Evolutionary conservation across 768 basidiomycete genomes (phyloP), one percentile per base, ranked within the genome.

Genomic region (Psilocybe azurescens): DNA sequence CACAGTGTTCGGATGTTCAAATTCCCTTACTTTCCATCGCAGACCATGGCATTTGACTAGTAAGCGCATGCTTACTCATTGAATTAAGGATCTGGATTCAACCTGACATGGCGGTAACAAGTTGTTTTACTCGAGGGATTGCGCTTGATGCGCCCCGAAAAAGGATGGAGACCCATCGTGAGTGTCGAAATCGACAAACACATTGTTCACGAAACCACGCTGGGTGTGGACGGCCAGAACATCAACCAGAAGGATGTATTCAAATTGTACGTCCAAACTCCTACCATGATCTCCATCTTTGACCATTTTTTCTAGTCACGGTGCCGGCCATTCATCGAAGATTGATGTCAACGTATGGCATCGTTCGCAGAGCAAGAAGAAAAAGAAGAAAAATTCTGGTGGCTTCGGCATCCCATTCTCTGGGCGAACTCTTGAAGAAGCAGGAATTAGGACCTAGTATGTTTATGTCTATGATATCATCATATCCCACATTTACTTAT

Each of bases 141-240:
- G 44, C 79, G 75, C 60, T 65, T 83, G 18, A 73, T 90, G 68
- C 82, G 87, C 44, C 79, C 84, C 0, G 89, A 88, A 59, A 88
- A 80, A 67, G 79, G 83, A 32, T 91, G 89, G 89, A 72, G 88
- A 24, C 89, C 90, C 1, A 85, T 91, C 41, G 75, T 92, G 53
- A 79, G 82, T 0, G 70, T 91, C 3, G 81, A 83, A 18, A 74
- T 88, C 10, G 86, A 84, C 59, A 79, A 82, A 5, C 80, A 83
- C 29, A 75, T 81, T n/a, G 60, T 53, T 5, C 80, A 86, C 59
- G 90, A 91, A 67, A 77, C 84, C 8, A 72, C 77, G 20, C 82
- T 92, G 2, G 90, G 90, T 0, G 77, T 77, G 18, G 89, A 92
- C 58, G 90, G 90, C 0, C 89, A 90, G 68, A 89, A 87, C 59